Conservation (phyloP, 202 grass and related monocot species). For the Brachypodium distachyon region DNA sequence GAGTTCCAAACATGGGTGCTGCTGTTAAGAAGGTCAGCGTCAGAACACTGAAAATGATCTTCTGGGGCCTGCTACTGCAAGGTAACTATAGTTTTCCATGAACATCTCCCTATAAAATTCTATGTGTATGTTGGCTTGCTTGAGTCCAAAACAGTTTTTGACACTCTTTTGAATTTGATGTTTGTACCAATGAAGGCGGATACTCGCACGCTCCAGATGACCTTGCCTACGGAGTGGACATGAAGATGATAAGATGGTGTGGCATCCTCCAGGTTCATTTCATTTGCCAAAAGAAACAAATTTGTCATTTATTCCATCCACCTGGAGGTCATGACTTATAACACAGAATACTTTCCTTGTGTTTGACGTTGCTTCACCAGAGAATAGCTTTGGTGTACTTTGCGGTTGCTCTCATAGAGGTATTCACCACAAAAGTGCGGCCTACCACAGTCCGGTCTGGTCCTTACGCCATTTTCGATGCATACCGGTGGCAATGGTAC, state of each 20-base stretch:
- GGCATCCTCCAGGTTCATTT: constrained; percentile 58
- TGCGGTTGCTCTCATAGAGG: constrained; percentile 51
- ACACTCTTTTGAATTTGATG: background rate
- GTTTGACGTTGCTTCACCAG: constrained; percentile 8
- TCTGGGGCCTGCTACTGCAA: constrained; percentile 60
- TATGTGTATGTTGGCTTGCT: background rate
- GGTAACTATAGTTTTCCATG: constrained; percentile 19
- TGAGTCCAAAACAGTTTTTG: background rate
- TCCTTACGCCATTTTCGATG: constrained; percentile 38
- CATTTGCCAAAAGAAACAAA: background rate
- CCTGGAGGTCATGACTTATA: background rate
- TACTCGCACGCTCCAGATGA: constrained; percentile 68
- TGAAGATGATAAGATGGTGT: constrained; percentile 69
- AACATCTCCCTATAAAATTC: background rate
- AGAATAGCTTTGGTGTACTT: constrained; percentile 75
- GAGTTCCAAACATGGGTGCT: constrained; percentile 24
- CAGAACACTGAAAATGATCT: constrained; percentile 66
- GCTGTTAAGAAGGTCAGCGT: constrained; percentile 41
- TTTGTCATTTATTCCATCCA: background rate
- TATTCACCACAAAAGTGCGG: constrained; percentile 31
- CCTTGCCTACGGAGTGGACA: constrained; percentile 58
- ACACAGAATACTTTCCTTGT: background rate
- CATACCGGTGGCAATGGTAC: constrained; percentile 64
- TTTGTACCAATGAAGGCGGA: constrained; percentile 31
- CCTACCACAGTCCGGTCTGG: constrained; percentile 13